Conservation (phyloP, 129 eudicot genomes). For the Centaurea solstitialis region DNA sequence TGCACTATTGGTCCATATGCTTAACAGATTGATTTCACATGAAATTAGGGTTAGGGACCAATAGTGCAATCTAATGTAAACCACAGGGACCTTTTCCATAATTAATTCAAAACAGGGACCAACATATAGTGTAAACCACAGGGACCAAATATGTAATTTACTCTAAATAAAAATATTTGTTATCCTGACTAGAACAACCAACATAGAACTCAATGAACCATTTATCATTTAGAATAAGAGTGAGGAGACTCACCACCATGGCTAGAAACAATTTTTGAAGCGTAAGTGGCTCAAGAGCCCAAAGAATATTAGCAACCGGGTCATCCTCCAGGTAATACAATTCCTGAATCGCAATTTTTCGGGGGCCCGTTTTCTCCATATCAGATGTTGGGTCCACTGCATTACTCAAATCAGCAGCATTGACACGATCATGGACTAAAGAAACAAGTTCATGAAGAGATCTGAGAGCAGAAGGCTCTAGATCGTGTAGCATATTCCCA, state of each 20-base stretch:
- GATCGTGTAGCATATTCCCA: conserved; percentile 46
- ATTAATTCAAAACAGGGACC: too few species aligned
- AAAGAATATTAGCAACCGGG: conserved; percentile 68
- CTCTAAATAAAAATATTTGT: not conserved
- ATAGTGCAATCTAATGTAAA: too few species aligned
- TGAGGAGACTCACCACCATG: conserved; percentile 77
- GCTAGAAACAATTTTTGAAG: conserved; percentile 67
- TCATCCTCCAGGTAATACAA: conserved; percentile 62
- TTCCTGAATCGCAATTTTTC: conserved; percentile 28
- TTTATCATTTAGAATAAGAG: conserved; percentile 3
- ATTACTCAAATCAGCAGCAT: conserved; percentile 41
- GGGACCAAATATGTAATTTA: too few species aligned
- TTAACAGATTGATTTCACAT: too few species aligned
- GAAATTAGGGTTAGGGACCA: too few species aligned
- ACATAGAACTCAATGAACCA: not conserved
- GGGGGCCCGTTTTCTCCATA: conserved; percentile 38
- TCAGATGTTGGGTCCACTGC: conserved; percentile 41
- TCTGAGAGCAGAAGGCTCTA: conserved; percentile 55
- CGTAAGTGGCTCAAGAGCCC: conserved; percentile 69
- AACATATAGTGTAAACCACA: too few species aligned
- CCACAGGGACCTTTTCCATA: too few species aligned
- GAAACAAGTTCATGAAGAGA: conserved; percentile 79
- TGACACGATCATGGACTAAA: conserved; percentile 74
- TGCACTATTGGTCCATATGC: too few species aligned
- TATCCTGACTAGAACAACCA: not conserved